Base-by-base conservation (phyloP, 23 red algal species). In the Chondrus crispus region DNA sequence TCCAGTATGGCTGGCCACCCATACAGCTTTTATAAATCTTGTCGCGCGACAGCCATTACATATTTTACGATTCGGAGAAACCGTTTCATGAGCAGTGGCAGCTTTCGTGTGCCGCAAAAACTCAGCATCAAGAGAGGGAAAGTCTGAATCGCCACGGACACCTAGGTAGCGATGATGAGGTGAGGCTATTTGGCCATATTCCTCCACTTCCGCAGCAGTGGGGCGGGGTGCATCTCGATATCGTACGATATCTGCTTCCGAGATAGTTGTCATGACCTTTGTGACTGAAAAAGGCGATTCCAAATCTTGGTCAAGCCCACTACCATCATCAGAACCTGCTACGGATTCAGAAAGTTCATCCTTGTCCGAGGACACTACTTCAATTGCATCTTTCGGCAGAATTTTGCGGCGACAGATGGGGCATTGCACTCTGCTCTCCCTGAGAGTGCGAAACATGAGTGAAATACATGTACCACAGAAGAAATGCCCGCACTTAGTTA, bases 401-500 rank as follows among this genome's bases (percentile, higher is more conserved):
- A 90, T 53, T 51, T 90, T 73, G 35, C 87, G 68, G 43, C 87
- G 72, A 68, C 87, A 90, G 41, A 90, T 78, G 20, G 87, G 71
- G 62, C 87, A 90, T 42, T 44, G 70, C 19, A 55, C 62, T 43
- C 52, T 80, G 28, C 71, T 62, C 13, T 62, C 60, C 26, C 60
- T 66, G 41, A 45, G 71, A 53, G 62, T 87, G 87, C 42, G 62
- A 20, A 90, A 69, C 26, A 90, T 28, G 26, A 90, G 71, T 16
- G 50, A 63, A n/a, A 90, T 90, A 30, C 87, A 90, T 16, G 49
- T 73, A 79, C 53, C 45, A 46, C 87, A 90, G 38, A 80, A 90
- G 28, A 90, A 22, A 66, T 90, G 87, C 6, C 87, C 87, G 68
- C 87, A 90, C 30, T 90, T 90, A 37, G 87, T 90, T 14, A 90